Evolutionary conservation across 345 rosid genomes (phyloP).

Genomic region (Eucalyptus albens): DNA sequence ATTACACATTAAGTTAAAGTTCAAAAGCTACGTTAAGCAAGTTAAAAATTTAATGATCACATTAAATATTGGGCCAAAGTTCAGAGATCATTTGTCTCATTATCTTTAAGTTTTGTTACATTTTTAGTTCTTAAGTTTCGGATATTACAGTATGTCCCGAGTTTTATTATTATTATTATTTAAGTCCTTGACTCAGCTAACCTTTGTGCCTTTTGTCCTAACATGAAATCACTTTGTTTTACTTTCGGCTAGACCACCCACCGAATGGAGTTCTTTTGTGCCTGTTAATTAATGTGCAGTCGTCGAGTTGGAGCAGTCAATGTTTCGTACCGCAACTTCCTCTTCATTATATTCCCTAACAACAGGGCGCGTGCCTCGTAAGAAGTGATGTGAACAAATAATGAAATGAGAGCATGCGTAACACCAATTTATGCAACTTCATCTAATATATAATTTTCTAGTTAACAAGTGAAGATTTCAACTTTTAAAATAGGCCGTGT

Average conservation of each 20-base stretch:
- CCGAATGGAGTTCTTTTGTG: neutral
- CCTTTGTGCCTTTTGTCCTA: neutral
- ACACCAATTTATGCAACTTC: neutral
- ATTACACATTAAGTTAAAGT: too few species aligned
- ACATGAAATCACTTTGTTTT: neutral
- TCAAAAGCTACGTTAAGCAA: too few species aligned
- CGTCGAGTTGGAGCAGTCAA: neutral
- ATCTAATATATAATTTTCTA: neutral
- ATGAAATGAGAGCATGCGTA: neutral
- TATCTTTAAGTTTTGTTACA: neutral
- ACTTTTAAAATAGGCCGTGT: neutral
- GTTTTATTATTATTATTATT: neutral
- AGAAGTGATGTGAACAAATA: neutral
- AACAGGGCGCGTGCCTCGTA: neutral
- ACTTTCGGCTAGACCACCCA: neutral
- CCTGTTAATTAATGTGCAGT: neutral
- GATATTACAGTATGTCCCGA: neutral
- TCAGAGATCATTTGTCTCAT: too few species aligned
- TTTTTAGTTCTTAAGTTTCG: neutral
- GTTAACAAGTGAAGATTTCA: neutral
- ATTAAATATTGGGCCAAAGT: too few species aligned
- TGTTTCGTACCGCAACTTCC: neutral
- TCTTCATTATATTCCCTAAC: neutral
- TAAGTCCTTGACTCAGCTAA: neutral
- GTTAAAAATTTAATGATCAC: too few species aligned